Percentiles rank a stretch among this genome's conserved stretches.
Evolutionary conservation across 2,329 filamentous ascomycete species (phyloP).

Genomic region (Furcasterigmium furcatum): DNA sequence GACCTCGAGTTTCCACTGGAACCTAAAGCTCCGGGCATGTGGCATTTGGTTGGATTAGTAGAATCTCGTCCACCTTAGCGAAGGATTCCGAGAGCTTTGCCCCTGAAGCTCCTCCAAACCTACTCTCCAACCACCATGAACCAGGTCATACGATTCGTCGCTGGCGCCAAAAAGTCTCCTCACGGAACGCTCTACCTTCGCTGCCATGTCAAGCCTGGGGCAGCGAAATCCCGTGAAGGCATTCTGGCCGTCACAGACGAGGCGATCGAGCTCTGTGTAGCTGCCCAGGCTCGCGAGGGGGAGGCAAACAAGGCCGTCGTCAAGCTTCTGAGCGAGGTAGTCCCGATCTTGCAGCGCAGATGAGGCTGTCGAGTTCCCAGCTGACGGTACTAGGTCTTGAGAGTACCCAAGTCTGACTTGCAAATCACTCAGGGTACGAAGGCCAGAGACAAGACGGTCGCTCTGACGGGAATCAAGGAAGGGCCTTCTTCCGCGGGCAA

Average conservation of each 20-base stretch:
- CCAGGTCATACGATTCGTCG: constrained; percentile 41
- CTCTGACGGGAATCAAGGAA: constrained; percentile 30
- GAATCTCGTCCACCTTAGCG: too few relatives aligned
- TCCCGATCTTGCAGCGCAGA: constrained; percentile 4
- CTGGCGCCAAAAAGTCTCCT: constrained; percentile 41
- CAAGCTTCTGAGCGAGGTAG: constrained; percentile 57
- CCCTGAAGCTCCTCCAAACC: too few relatives aligned
- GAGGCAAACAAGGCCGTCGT: constrained; percentile 68
- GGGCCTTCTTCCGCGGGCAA: background rate
- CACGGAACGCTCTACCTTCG: constrained; percentile 51
- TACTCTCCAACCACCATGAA: background rate
- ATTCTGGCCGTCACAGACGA: constrained; percentile 53
- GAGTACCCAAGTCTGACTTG: constrained; percentile 61
- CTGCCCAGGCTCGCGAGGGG: constrained; percentile 62
- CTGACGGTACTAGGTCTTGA: constrained; percentile 41
- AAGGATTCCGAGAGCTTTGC: too few relatives aligned
- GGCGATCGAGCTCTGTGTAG: constrained; percentile 61
- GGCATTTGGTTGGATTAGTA: too few relatives aligned
- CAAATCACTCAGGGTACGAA: constrained; percentile 61
- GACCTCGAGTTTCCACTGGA: too few relatives aligned
- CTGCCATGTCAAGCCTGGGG: constrained; percentile 66
- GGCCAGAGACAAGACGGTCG: constrained; percentile 61
- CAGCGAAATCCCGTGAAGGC: constrained; percentile 59
- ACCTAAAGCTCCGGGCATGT: too few relatives aligned
- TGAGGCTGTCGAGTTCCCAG: constrained; percentile 1